A percentile compares a stretch with the other conserved stretches of the same genome.
Conservation (phyloP, 495 filamentous ascomycete genomes). For the Rhizodiscina lignyota region DNA sequence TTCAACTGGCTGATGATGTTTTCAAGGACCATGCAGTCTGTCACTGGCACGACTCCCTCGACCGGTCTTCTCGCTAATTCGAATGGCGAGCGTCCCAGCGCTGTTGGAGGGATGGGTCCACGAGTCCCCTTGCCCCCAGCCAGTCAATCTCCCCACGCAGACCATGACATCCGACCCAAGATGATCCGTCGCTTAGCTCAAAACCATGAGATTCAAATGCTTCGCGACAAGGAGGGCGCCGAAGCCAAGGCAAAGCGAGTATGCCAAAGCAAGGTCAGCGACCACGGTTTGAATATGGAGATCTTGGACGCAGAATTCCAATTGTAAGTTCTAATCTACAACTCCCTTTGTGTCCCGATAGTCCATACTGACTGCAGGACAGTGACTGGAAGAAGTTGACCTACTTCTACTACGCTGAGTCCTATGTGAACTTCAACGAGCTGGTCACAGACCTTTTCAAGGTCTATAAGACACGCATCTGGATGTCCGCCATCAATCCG, state of each 20-base stretch:
- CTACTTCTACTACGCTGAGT: constrained; percentile 95
- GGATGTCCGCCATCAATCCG: constrained; percentile 98
- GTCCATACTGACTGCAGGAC: constrained; percentile 5
- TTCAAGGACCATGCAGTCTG: constrained; percentile 44
- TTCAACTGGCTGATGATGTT: constrained; percentile 98
- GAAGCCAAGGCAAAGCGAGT: constrained; percentile 95
- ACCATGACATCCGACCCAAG: constrained; percentile 70
- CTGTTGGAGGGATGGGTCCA: background rate
- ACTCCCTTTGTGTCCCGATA: background rate
- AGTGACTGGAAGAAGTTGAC: constrained; percentile 99
- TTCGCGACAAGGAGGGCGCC: constrained; percentile 90
- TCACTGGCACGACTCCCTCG: constrained; percentile 24
- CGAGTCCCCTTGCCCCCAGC: no score
- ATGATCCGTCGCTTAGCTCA: constrained; percentile 90
- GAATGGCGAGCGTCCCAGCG: no score
- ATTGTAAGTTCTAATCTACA: constrained; percentile 44
- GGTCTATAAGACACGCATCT: constrained; percentile 96
- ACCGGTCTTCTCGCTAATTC: constrained; percentile 3
- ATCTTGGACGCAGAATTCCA: constrained; percentile 99
- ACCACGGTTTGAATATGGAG: constrained; percentile 93
- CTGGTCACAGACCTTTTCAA: constrained; percentile 96
- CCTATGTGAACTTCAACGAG: constrained; percentile 97
- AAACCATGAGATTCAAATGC: constrained; percentile 66
- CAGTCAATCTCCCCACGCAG: no score
- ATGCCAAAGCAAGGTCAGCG: constrained; percentile 87